phyloP scores from a whole-genome alignment of 495 filamentous ascomycete species.

The Aspergillus asperescens region DNA sequence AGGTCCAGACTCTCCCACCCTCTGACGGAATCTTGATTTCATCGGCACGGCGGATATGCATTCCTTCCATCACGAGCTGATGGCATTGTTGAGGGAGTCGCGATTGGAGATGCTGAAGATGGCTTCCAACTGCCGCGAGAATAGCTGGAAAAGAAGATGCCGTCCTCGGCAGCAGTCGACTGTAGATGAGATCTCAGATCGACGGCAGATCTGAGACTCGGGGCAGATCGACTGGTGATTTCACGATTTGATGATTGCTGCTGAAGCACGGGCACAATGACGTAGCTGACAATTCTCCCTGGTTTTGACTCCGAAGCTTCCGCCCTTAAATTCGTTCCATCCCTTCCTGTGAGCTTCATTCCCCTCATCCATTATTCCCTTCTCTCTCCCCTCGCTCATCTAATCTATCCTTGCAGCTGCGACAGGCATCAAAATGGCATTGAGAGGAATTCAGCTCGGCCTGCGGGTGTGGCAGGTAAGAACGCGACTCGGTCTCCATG shows the following conservation, averaged over 20 bases:
- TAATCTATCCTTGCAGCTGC: background rate
- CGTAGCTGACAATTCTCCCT: slow-evolving; percentile 1
- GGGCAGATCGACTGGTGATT: slow-evolving; percentile 3
- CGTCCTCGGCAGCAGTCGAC: no score
- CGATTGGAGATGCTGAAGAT: no score
- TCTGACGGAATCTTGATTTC: slow-evolving; percentile 4
- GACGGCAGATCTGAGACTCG: no score
- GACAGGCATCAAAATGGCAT: slow-evolving; percentile 24
- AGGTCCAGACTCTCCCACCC: background rate
- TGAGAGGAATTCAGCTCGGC: slow-evolving; percentile 29
- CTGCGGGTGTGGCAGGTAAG: slow-evolving; percentile 40
- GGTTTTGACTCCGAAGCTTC: background rate
- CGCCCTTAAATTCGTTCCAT: background rate
- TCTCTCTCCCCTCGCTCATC: background rate
- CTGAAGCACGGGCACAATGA: background rate
- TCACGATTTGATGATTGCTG: slow-evolving; percentile 3
- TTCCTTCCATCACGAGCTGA: background rate
- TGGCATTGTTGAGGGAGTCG: no score
- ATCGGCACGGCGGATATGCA: background rate
- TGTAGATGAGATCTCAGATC: background rate
- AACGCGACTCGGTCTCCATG: slow-evolving; percentile 2
- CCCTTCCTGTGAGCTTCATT: background rate
- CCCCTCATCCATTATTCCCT: background rate
- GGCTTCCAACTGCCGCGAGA: no score
- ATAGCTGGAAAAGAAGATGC: no score